Evolutionary conservation across 2,329 filamentous ascomycete genomes (phyloP).

Genomic region (Exophiala dermatitidis): DNA sequence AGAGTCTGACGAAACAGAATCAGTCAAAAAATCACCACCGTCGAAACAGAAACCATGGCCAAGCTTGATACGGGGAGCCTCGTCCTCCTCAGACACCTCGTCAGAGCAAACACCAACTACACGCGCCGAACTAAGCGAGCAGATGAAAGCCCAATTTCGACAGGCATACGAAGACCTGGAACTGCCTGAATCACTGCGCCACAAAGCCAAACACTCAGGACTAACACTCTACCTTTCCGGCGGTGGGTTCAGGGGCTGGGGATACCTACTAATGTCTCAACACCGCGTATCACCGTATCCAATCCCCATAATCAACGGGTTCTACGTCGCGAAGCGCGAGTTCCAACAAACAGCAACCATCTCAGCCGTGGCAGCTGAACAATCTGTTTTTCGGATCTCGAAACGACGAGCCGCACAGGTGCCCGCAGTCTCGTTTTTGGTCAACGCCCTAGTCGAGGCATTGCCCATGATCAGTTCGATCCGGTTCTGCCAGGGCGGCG

Average conservation of each 20-base stretch:
- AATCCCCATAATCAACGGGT: slow-evolving; percentile 74
- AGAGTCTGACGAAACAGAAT: neutral
- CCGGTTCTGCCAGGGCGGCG: slow-evolving; percentile 80
- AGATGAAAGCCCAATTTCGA: slow-evolving; percentile 52
- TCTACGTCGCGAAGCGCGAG: slow-evolving; percentile 68
- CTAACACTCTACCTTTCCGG: slow-evolving; percentile 78
- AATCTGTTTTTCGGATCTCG: slow-evolving; percentile 62
- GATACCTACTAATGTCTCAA: slow-evolving; percentile 76
- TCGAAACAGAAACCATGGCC: neutral
- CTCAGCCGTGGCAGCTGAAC: slow-evolving; percentile 42
- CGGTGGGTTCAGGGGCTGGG: slow-evolving; percentile 85
- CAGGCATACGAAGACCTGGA: slow-evolving; percentile 51
- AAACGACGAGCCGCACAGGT: slow-evolving; percentile 73
- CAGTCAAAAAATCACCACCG: neutral
- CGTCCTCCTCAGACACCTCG: too few relatives aligned
- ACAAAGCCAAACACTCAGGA: slow-evolving; percentile 41
- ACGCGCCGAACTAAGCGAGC: slow-evolving; percentile 27
- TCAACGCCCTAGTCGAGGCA: slow-evolving; percentile 64
- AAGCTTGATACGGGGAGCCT: too few relatives aligned
- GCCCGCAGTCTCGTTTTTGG: slow-evolving; percentile 71
- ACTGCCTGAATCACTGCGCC: slow-evolving; percentile 48
- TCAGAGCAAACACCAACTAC: slow-evolving; percentile 33
- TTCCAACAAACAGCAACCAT: slow-evolving; percentile 70
- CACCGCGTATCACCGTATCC: slow-evolving; percentile 71
- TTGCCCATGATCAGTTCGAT: slow-evolving; percentile 66